Percentiles rank a stretch among this genome's conserved stretches.
Conservation (phyloP, 352 stramenopile species). For the Phytophthora ohioensis region DNA sequence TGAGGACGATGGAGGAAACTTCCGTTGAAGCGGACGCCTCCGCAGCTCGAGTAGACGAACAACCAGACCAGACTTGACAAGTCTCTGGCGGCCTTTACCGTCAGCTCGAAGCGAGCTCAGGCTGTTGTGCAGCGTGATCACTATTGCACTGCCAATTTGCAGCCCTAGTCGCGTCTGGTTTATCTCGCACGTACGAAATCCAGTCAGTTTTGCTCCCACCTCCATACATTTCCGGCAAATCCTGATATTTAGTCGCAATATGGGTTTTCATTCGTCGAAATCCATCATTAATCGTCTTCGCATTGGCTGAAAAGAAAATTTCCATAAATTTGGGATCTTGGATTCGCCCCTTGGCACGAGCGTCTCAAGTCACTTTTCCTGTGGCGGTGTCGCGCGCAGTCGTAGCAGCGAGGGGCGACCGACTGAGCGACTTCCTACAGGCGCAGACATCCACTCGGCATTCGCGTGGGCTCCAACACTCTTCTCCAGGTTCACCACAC, state of each 20-base stretch:
- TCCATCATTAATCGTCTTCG: background rate
- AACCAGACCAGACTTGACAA: background rate
- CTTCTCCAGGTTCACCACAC: background rate
- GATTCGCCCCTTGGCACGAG: background rate
- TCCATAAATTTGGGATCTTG: background rate
- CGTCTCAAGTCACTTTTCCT: constrained; percentile 40
- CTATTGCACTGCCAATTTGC: background rate
- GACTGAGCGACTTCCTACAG: constrained; percentile 18
- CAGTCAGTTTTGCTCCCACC: constrained; percentile 35
- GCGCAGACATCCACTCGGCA: constrained; percentile 8
- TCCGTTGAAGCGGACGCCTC: background rate
- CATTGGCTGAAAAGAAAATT: background rate
- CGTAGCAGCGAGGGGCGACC: constrained; percentile 2
- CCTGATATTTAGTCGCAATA: background rate
- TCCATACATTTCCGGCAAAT: background rate
- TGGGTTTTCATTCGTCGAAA: background rate
- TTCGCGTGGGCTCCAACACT: background rate
- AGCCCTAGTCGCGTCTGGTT: constrained; percentile 20
- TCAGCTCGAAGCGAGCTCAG: background rate
- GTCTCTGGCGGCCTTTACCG: background rate
- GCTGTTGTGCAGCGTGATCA: background rate
- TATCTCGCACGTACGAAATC: constrained; percentile 34
- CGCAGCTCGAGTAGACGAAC: background rate
- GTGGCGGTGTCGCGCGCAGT: constrained; percentile 34
- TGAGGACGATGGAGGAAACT: background rate